Evolutionary conservation across 495 filamentous ascomycete genomes (phyloP), one percentile per base, ranked within the genome.

Genomic region (Platismatia glauca): DNA sequence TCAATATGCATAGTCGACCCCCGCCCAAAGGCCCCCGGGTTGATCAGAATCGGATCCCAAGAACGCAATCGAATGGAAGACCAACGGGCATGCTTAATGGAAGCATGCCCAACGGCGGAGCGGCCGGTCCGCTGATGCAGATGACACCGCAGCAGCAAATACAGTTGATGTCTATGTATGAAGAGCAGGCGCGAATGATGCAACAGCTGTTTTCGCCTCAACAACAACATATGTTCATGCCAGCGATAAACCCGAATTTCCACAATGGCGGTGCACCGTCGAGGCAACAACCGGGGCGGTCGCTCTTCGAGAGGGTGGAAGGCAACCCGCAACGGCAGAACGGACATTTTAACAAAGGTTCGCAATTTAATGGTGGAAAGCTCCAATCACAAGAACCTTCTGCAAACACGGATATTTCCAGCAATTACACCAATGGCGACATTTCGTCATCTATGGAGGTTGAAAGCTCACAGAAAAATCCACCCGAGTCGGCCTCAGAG

Each of bases 101-200:
- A 16, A 75, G 75, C 18, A 70, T 73, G 38, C 71, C 74, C 13
- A 76, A 69, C 53, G 68, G 52, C 52, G 56, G 64, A 31, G 55
- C 58, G 27, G 50, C 39, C 11, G 60, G 38, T 31, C 57, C 65
- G 34, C 37, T 67, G 74, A 82, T 85, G 78, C 77, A 80, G 52
- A 82, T 86, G 78, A 82, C 72, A 39, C 79, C 83, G 24, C 80
- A 88, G 63, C 86, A 87, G 67, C 89, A 91, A 70, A 86, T 91
- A 78, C 85, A 91, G 38, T 76, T 96, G 39, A 86, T 89, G 75
- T 79, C 87, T 37, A 86, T 96, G 78, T 83, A 92, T 35, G 90
- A 97, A 71, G 89, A 97, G 69, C 91, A 97, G 70, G 89, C 87
- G 35, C 83, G 86, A 34, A 85, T 95, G 81, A 91, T 97, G 82